These are phyloP conservation scores for Podospora fimiseda DNA, from an alignment of 495 filamentous ascomycete species.

Conservation along the genomic window DNA sequence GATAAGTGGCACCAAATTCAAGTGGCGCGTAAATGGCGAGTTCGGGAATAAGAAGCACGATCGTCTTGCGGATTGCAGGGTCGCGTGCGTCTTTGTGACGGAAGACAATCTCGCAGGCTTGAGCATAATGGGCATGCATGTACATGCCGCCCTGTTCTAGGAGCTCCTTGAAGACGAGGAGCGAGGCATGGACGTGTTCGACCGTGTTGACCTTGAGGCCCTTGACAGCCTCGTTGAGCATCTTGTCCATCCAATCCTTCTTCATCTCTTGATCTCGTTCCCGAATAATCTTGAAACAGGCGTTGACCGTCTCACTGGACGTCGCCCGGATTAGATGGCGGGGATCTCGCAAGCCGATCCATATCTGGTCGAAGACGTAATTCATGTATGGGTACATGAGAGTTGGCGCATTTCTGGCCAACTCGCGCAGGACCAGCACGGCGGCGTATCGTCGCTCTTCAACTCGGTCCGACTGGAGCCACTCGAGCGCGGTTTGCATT, in stretches of 20 bases:
- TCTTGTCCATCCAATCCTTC: constrained; percentile 76
- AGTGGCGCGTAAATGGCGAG: constrained; percentile 87
- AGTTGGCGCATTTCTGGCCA: constrained; percentile 85
- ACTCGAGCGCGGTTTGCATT: constrained; percentile 89
- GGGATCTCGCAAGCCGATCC: constrained; percentile 84
- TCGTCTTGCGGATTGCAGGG: constrained; percentile 73
- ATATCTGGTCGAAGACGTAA: constrained; percentile 87
- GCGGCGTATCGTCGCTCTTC: constrained; percentile 89
- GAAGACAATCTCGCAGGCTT: constrained; percentile 85
- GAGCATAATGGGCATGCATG: constrained; percentile 84
- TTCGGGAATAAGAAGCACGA: constrained; percentile 82
- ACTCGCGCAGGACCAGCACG: constrained; percentile 80
- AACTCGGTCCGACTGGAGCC: constrained; percentile 89
- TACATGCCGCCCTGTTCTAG: constrained; percentile 95
- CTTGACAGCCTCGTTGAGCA: constrained; percentile 72
- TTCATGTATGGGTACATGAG: constrained; percentile 87
- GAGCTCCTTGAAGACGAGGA: constrained; percentile 85
- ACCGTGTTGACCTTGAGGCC: constrained; percentile 73
- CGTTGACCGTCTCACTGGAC: constrained; percentile 81
- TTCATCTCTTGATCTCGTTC: constrained; percentile 80
- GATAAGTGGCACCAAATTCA: constrained; percentile 73
- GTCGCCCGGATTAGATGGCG: constrained; percentile 88
- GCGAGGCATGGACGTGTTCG: constrained; percentile 84
- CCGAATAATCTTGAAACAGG: constrained; percentile 89
- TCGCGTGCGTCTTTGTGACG: constrained; percentile 89